Conservation (phyloP, 495 filamentous ascomycete genomes). For the Venustampulla echinocandica region DNA sequence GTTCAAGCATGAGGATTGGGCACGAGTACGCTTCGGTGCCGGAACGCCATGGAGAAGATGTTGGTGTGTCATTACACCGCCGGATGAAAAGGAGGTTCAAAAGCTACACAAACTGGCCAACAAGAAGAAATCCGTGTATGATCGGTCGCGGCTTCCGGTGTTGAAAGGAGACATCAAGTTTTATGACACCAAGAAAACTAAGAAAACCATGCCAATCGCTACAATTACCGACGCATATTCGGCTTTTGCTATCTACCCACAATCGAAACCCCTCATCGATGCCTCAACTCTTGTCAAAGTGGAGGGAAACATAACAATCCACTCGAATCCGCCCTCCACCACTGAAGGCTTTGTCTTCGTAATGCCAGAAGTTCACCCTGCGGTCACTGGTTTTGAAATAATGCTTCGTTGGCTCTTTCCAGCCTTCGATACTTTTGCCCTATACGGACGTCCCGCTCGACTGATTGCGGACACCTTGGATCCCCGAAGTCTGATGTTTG, state of each 20-base stretch:
- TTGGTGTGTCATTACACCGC: slow-evolving; percentile 90
- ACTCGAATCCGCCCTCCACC: slow-evolving; percentile 59
- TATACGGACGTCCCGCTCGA: slow-evolving; percentile 85
- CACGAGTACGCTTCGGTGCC: slow-evolving; percentile 87
- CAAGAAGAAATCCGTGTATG: slow-evolving; percentile 72
- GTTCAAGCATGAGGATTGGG: slow-evolving; percentile 84
- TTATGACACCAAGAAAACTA: slow-evolving; percentile 89
- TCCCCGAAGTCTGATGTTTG: slow-evolving; percentile 91
- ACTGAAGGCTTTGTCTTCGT: slow-evolving; percentile 94
- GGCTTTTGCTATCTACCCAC: slow-evolving; percentile 91
- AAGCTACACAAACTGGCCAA: slow-evolving; percentile 77
- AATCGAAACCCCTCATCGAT: slow-evolving; percentile 86
- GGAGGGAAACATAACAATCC: slow-evolving; percentile 82
- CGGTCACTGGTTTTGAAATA: slow-evolving; percentile 90
- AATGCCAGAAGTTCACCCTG: slow-evolving; percentile 90
- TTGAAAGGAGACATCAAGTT: slow-evolving; percentile 88
- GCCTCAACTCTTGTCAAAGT: slow-evolving; percentile 91
- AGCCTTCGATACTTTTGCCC: slow-evolving; percentile 82
- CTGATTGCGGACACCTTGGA: slow-evolving; percentile 83
- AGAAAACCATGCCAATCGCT: slow-evolving; percentile 83
- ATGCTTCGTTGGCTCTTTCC: slow-evolving; percentile 94
- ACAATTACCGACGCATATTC: slow-evolving; percentile 85
- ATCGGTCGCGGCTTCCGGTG: slow-evolving; percentile 51
- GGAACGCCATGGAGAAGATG: slow-evolving; percentile 94
- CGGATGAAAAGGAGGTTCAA: slow-evolving; percentile 82